A percentile compares a stretch with the other conserved stretches of the same genome.
Conservation (phyloP, 345 rosid genomes). For the Chamaenerion angustifolium region DNA sequence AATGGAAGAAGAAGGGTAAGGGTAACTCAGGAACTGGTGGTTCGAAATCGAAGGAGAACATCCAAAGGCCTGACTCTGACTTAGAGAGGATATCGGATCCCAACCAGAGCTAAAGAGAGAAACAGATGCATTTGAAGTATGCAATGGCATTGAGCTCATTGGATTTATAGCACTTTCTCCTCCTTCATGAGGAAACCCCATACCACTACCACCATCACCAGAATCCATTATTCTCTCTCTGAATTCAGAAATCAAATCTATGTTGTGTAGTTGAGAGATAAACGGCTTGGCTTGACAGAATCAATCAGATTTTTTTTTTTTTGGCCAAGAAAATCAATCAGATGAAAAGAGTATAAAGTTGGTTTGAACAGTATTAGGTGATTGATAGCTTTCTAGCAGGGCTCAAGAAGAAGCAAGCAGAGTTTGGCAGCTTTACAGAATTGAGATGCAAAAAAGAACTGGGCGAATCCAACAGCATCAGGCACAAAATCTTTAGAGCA, state of each 20-base stretch:
- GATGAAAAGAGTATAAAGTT: conserved; percentile 15
- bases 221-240: conserved; percentile 24
- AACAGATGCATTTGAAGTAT: conserved; percentile 22
- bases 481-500: conserved; percentile 59
- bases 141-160: too few relatives aligned
- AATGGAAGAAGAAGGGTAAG: conserved; percentile 26
- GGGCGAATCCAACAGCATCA: conserved; percentile 30
- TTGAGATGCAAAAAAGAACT: conserved; percentile 35
- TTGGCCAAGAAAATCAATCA: too few relatives aligned
- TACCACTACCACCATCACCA: conserved; percentile 30
- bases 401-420: conserved; percentile 57
- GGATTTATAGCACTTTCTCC: too few relatives aligned
- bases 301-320: not conserved
- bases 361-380: conserved; percentile 25
- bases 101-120: conserved; percentile 64
- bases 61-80: conserved; percentile 10
- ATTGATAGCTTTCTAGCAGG: conserved; percentile 32
- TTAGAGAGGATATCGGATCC: conserved; percentile 49
- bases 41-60: too few relatives aligned
- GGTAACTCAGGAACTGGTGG: conserved; percentile 10
- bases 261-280: conserved; percentile 12
- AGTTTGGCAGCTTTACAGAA: conserved; percentile 54
- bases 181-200: conserved; percentile 36
- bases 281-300: conserved; percentile 7
- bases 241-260: conserved; percentile 17